phyloP scores from a whole-genome alignment of 2,329 filamentous ascomycete species.

The Dendryphion nanum region DNA sequence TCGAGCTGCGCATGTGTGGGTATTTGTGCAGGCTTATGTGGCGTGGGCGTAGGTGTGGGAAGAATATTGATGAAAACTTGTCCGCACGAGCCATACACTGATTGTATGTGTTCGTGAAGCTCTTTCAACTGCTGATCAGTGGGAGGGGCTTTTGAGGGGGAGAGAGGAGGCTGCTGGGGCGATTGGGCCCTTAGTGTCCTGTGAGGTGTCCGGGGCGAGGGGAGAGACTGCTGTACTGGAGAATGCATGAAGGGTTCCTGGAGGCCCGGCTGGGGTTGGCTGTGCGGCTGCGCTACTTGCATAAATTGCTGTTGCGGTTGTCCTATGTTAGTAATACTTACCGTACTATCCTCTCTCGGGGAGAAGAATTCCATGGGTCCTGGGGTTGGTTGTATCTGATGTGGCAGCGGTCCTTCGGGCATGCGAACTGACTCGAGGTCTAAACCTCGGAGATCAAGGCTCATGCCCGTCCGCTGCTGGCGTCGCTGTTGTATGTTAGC shows the following conservation, averaged over 20 bases:
- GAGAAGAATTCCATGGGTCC: constrained; percentile 32
- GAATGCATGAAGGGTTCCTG: constrained; percentile 39
- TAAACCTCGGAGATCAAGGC: constrained; percentile 69
- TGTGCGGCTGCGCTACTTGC: constrained; percentile 89
- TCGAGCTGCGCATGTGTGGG: constrained; percentile 48
- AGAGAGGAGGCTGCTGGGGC: constrained; percentile 33
- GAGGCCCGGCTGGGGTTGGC: constrained; percentile 74
- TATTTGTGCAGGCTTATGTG: constrained; percentile 40
- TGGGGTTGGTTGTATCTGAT: constrained; percentile 30
- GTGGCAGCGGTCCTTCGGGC: constrained; percentile 41
- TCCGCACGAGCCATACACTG: constrained; percentile 43
- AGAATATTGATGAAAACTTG: constrained; percentile 49
- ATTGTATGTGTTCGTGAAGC: constrained; percentile 44
- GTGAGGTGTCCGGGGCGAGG: constrained; percentile 34
- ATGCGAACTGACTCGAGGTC: constrained; percentile 46
- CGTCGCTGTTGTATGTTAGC: constrained; percentile 52
- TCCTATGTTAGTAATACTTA: constrained; percentile 61
- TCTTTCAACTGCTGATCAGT: constrained; percentile 43
- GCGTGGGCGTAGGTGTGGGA: constrained; percentile 55
- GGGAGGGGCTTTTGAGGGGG: constrained; percentile 32
- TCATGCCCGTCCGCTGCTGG: constrained; percentile 77
- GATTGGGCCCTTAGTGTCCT: constrained; percentile 32
- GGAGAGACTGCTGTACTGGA: constrained; percentile 38
- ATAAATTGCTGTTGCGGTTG: constrained; percentile 71
- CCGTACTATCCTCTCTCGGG: constrained; percentile 53